These are phyloP conservation scores for Tremellales sp. DNA, from an alignment of 1,284 basidiomycete genomes.

Conservation along the genomic window DNA sequence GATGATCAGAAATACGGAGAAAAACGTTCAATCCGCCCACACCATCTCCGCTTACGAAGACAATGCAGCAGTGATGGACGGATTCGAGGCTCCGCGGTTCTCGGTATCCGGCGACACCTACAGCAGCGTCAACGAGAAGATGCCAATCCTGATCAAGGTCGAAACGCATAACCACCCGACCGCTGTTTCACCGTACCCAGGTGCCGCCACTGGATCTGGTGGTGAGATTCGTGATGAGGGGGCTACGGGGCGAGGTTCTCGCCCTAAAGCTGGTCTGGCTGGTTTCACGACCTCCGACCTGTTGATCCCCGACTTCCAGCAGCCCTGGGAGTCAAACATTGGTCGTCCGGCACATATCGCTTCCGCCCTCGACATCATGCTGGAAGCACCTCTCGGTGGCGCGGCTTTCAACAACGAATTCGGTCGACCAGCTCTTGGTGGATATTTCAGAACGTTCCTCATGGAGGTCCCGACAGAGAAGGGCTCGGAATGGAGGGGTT, in stretches of 20 bases:
- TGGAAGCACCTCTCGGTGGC: conserved; percentile 90
- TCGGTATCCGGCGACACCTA: conserved; percentile 58
- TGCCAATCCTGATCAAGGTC: conserved; percentile 93
- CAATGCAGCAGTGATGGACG: conserved; percentile 92
- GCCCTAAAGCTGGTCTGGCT: conserved; percentile 90
- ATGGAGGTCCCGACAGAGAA: conserved; percentile 62
- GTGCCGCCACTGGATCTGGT: conserved; percentile 95
- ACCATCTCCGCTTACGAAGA: conserved; percentile 98
- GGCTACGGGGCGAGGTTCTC: conserved; percentile 88
- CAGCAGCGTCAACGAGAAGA: conserved; percentile 60
- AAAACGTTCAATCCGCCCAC: conserved; percentile 59
- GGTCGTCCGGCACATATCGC: conserved; percentile 90
- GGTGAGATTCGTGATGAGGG: conserved; percentile 99
- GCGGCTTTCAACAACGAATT: conserved; percentile 99
- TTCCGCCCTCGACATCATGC: conserved; percentile 92
- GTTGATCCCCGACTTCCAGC: conserved; percentile 76
- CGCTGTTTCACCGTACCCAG: conserved; percentile 95
- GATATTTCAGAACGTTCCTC: conserved; percentile 79
- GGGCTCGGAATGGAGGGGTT: conserved; percentile 67
- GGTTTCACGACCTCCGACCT: conserved; percentile 97
- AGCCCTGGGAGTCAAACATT: conserved; percentile 85
- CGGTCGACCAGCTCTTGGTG: conserved; percentile 78
- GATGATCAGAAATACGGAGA: conserved; percentile 98
- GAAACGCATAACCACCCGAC: conserved; percentile 99
- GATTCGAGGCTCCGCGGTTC: conserved; percentile 75